phyloP scores from a whole-genome alignment of 2,329 filamentous ascomycete genomes.

The Fusarium sarcochroum region DNA sequence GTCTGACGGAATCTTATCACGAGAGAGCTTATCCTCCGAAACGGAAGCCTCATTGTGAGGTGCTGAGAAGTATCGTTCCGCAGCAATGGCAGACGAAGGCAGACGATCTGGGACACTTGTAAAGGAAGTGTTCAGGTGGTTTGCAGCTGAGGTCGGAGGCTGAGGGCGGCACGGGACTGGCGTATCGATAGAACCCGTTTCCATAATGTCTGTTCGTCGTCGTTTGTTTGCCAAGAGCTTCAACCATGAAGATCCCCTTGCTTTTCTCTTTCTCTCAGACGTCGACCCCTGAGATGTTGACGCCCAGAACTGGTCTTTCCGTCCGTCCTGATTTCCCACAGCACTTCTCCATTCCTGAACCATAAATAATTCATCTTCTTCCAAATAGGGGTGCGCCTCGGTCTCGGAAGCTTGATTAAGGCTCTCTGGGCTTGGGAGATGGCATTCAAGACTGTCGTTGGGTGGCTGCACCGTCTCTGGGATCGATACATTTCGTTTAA shows the following conservation, averaged over 20 bases:
- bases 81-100: conserved; percentile 27
- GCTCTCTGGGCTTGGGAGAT: conserved; percentile 60
- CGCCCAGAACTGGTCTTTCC: conserved; percentile 43
- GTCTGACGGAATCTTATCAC: conserved; percentile 18
- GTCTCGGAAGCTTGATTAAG: conserved; percentile 53
- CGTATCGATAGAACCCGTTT: conserved; percentile 40
- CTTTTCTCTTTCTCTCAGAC: conserved; percentile 47
- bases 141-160: neutral
- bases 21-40: conserved; percentile 37
- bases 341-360: conserved; percentile 54
- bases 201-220: conserved; percentile 41
- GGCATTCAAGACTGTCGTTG: conserved; percentile 52
- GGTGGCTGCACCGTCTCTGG: conserved; percentile 27
- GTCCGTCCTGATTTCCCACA: conserved; percentile 28
- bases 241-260: conserved; percentile 52
- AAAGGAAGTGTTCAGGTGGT: conserved; percentile 36
- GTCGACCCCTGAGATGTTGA: conserved; percentile 30
- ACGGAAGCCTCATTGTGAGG: neutral
- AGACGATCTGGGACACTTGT: conserved; percentile 36
- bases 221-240: conserved; percentile 52
- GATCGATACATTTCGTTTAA: conserved; percentile 33
- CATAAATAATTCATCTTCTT: conserved; percentile 50
- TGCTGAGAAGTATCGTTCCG: conserved; percentile 4
- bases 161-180: conserved; percentile 33
- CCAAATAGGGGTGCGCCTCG: conserved; percentile 50